Evolutionary conservation across 2,329 filamentous ascomycete genomes (phyloP), one percentile per base, ranked within the genome.

Genomic region (Cytospora leucostoma): DNA sequence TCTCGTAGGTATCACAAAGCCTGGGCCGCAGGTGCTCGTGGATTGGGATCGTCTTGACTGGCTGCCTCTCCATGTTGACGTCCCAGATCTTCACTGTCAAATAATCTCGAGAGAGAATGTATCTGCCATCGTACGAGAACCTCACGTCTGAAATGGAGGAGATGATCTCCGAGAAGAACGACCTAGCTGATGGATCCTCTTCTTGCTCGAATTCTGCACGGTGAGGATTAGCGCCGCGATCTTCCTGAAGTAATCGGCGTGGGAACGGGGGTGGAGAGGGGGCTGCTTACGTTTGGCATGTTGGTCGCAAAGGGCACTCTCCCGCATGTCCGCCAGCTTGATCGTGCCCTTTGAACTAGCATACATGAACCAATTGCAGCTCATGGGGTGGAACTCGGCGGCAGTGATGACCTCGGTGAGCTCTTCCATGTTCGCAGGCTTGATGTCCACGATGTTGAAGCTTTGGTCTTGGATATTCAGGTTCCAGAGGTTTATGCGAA

Each of bases 361-460:
- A 76, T 98, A 99, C 94, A 99, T 99, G 81, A 99, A 98, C 93
- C 92, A 97, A 79, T 99, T 98, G 84, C 95, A 99, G 82, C 93
- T 97, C 72, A 89, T 83, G 7, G 95, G 95, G 74, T 99, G 95
- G 73, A 99, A 99, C 74, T 99, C 95, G 60, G 95, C 95, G 50
- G 95, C 95, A 13, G 95, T 99, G 74, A 99, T 98, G 70, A 99
- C 95, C 77, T 99, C 95, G 0, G 95, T 99, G 68, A 99, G 83
- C 80, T 99, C 95, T 78, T 99, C 95, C 95, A 99, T 99, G 77
- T 99, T 99, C 49, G 95, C 95, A 10, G 95, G 95, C 78, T 99
- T 99, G 83, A 99, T 99, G 76, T 99, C 95, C 67, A 99, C 95
- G 74, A 99, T 99, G 79, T 99, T 99, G 85, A 99, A 99, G 81